phyloP scores from a whole-genome alignment of 306 rosid genomes.

The Prunus fruticosa region DNA sequence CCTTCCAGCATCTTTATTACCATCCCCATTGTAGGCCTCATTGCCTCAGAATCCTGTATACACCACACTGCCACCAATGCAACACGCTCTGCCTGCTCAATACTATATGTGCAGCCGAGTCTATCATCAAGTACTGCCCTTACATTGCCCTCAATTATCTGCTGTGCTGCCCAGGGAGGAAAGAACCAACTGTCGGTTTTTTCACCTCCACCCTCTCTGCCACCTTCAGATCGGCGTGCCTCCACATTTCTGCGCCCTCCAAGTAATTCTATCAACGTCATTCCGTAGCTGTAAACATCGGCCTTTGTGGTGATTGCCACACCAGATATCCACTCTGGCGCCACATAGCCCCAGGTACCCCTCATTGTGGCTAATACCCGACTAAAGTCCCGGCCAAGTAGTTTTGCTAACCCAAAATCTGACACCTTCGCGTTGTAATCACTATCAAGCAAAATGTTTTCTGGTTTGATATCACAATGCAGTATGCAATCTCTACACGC shows the following conservation, averaged over 20 bases:
- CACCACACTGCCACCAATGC: slow-evolving; percentile 87
- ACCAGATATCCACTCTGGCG: slow-evolving; percentile 91
- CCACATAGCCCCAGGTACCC: slow-evolving; percentile 88
- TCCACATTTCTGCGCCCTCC: slow-evolving; percentile 77
- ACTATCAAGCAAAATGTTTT: slow-evolving; percentile 64
- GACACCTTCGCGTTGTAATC: slow-evolving; percentile 69
- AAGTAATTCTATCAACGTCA: slow-evolving; percentile 72
- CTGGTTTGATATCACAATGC: slow-evolving; percentile 90
- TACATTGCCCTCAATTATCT: slow-evolving; percentile 55
- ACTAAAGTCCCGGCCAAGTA: slow-evolving; percentile 68
- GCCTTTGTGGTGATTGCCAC: slow-evolving; percentile 76
- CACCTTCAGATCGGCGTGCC: slow-evolving; percentile 36
- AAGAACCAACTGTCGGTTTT: slow-evolving; percentile 69
- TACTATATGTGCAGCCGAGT: slow-evolving; percentile 46
- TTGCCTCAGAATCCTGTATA: slow-evolving; percentile 77
- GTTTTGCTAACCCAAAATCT: slow-evolving; percentile 82
- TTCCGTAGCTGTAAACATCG: slow-evolving; percentile 85
- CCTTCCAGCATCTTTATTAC: slow-evolving; percentile 89
- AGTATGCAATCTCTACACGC: slow-evolving; percentile 73
- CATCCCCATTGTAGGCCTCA: slow-evolving; percentile 71
- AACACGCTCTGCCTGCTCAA: slow-evolving; percentile 56
- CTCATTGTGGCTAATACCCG: slow-evolving; percentile 79
- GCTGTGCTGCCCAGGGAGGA: slow-evolving; percentile 84
- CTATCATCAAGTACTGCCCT: slow-evolving; percentile 53
- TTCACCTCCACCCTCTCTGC: slow-evolving; percentile 26